Evolutionary conservation across 345 rosid genomes (phyloP).

Genomic region (Eutrema heterophyllum): DNA sequence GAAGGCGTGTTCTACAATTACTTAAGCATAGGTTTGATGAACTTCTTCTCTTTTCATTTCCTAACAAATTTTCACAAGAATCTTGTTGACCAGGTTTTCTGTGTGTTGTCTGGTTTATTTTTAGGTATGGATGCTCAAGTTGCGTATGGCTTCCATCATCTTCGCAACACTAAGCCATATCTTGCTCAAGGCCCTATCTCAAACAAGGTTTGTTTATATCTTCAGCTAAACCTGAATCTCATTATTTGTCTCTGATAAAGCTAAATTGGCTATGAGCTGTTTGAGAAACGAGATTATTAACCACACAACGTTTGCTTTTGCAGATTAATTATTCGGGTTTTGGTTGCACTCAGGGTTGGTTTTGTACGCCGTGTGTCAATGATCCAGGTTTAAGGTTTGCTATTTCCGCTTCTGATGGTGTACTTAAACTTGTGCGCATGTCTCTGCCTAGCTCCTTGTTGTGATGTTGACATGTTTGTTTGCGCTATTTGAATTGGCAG

Average conservation of each 20-base stretch:
- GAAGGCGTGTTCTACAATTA: slow-evolving; percentile 95
- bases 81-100: background rate
- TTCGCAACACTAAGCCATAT: slow-evolving; percentile 92
- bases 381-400: slow-evolving; percentile 82
- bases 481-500: slow-evolving; percentile 31
- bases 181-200: slow-evolving; percentile 96
- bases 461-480: background rate
- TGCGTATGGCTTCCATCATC: slow-evolving; percentile 92
- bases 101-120: background rate
- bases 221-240: background rate
- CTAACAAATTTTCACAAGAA: background rate
- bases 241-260: background rate
- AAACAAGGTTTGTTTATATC: slow-evolving; percentile 63
- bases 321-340: slow-evolving; percentile 95
- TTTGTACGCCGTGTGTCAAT: slow-evolving; percentile 86
- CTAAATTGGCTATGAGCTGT: too few relatives aligned
- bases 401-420: background rate
- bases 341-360: slow-evolving; percentile 95
- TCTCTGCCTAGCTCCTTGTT: background rate
- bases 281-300: background rate
- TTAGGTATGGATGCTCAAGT: slow-evolving; percentile 99
- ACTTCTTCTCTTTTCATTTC: background rate
- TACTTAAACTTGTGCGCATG: background rate
- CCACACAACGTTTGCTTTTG: background rate
- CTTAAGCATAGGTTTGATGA: slow-evolving; percentile 76